These are phyloP conservation scores for Gynostemma pentaphyllum DNA, from an alignment of 306 rosid species.

Conservation along the genomic window DNA sequence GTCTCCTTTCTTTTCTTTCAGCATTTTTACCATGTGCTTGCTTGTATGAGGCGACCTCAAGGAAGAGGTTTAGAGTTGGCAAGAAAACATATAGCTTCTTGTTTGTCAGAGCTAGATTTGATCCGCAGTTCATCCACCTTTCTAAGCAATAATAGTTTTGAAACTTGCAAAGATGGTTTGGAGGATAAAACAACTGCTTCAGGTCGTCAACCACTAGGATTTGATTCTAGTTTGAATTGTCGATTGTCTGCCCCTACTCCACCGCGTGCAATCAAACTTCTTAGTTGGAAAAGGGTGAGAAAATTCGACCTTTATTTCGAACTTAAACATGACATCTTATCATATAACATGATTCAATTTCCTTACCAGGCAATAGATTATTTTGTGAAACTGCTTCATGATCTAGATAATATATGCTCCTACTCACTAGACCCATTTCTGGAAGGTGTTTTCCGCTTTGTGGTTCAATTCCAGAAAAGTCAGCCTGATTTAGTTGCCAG, in stretches of 20 bases:
- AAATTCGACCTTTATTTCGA: neutral
- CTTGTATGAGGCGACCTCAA: constrained; percentile 84
- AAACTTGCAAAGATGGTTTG: constrained; percentile 26
- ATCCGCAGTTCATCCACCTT: constrained; percentile 51
- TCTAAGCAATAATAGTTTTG: constrained; percentile 42
- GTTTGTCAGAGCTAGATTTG: constrained; percentile 60
- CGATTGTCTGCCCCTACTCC: constrained; percentile 95
- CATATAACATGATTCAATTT: constrained; percentile 16
- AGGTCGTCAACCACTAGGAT: constrained; percentile 84
- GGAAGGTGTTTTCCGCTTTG: constrained; percentile 71
- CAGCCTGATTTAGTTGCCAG: constrained; percentile 94
- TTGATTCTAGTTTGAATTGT: constrained; percentile 80
- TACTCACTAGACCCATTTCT: constrained; percentile 52
- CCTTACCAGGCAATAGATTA: constrained; percentile 71
- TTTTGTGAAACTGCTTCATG: constrained; percentile 72
- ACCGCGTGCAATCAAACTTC: constrained; percentile 73
- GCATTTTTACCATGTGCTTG: constrained; percentile 85
- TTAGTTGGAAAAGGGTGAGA: constrained; percentile 64
- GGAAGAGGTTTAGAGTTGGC: constrained; percentile 96
- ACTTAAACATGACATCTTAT: neutral
- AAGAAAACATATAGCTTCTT: constrained; percentile 75
- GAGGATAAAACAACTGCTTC: constrained; percentile 66
- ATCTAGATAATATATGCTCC: constrained; percentile 65
- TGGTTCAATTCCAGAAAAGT: constrained; percentile 75
- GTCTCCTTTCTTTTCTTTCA: constrained; percentile 31